These are phyloP conservation scores for Leccinum variabile DNA, from an alignment of 1,284 basidiomycete genomes.

Conservation along the genomic window DNA sequence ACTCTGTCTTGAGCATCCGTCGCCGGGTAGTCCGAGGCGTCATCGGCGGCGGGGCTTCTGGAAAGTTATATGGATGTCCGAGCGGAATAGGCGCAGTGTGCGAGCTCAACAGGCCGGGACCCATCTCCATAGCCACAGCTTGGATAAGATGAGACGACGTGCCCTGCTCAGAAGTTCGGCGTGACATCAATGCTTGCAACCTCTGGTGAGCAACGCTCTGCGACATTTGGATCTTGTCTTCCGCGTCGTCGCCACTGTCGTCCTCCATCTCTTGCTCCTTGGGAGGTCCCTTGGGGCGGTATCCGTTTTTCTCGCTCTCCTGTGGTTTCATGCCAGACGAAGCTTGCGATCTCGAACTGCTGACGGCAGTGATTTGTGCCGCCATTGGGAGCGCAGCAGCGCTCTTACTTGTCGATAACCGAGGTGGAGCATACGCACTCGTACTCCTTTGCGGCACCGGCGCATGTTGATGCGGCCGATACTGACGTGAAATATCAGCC, in stretches of 20 bases:
- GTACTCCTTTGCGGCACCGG: constrained; percentile 32
- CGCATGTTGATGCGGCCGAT: constrained; percentile 15
- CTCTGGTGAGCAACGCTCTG: constrained; percentile 63
- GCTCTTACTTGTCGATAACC: constrained; percentile 60
- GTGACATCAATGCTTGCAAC: constrained; percentile 52
- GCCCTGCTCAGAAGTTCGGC: constrained; percentile 33
- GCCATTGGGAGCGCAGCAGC: constrained; percentile 62
- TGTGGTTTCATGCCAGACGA: constrained; percentile 19
- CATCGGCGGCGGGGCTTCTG: constrained; percentile 65
- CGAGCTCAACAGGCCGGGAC: constrained; percentile 17
- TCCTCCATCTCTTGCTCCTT: constrained; percentile 69
- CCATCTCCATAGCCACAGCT: constrained; percentile 15
- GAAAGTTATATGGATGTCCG: constrained; percentile 73
- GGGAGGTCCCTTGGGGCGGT: constrained; percentile 64
- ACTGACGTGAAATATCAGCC: constrained; percentile 45
- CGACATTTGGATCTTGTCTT: constrained; percentile 53
- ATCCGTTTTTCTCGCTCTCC: constrained; percentile 38
- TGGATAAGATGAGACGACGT: constrained; percentile 21
- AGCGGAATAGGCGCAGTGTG: constrained; percentile 55
- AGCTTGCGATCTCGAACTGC: constrained; percentile 30
- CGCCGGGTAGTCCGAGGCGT: constrained; percentile 84
- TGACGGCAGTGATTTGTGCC: constrained; percentile 52
- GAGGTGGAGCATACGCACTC: constrained; percentile 30
- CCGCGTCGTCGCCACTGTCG: constrained; percentile 56
- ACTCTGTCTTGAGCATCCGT: constrained; percentile 81